A percentile compares a stretch with the other conserved stretches of the same genome.
Evolutionary conservation across 176 grass and related monocot species (phyloP).

Genomic region (Lolium rigidum): DNA sequence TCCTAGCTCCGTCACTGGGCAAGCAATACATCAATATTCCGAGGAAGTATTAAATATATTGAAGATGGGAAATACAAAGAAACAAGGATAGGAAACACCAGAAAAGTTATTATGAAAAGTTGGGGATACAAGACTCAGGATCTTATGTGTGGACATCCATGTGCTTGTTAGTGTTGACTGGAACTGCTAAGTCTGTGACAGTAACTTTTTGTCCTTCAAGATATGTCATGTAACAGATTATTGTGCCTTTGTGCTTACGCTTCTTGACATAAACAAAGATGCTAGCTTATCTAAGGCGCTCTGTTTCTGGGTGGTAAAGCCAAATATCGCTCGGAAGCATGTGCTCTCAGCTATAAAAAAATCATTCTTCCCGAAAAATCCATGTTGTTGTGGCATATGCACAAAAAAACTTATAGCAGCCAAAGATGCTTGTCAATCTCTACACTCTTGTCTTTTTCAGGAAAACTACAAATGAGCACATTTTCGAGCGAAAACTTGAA

Average conservation of each 20-base stretch:
- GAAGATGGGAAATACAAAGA: not conserved
- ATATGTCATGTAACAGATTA: not conserved
- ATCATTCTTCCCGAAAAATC: not conserved
- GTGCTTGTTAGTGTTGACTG: constrained; percentile 4
- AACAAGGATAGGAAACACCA: not conserved
- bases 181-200: constrained; percentile 3
- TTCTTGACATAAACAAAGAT: constrained; percentile 19
- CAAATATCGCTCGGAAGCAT: not conserved
- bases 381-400: not conserved
- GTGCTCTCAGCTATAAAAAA: not conserved
- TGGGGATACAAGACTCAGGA: not conserved
- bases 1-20: no score
- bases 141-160: constrained; percentile 9
- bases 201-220: not conserved
- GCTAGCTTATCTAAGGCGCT: not conserved
- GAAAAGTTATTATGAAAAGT: constrained; percentile 6
- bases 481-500: not conserved
- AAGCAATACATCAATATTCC: constrained; percentile 25
- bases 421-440: not conserved
- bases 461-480: not conserved
- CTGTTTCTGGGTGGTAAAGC: not conserved
- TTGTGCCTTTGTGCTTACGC: constrained; percentile 15
- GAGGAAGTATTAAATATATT: not conserved
- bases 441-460: not conserved
- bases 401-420: not conserved